phyloP scores from a whole-genome alignment of 306 rosid genomes.

The apple (Malus domestica) region ASM211411v1 NC_041795.1:17652501-17653000 shows the following conservation, averaged over 20 bases:
- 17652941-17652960: neutral
- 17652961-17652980: neutral
- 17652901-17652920: neutral
- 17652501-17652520: too few relatives aligned
- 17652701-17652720: constrained; percentile 1
- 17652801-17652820: constrained; percentile 23
- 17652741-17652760: neutral
- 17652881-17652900: neutral
- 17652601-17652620: neutral
- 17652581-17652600: too few relatives aligned
- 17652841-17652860: constrained; percentile 12
- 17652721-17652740: neutral
- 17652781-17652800: neutral
- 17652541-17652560: too few relatives aligned
- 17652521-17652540: too few relatives aligned
- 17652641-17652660: too few relatives aligned
- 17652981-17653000: neutral
- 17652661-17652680: too few relatives aligned
- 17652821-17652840: neutral
- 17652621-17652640: neutral
- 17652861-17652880: constrained; percentile 4
- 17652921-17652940: neutral
- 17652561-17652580: too few relatives aligned
- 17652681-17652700: neutral
- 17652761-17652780: neutral